These are phyloP conservation scores for Phytophthora fragariaefolia DNA, from an alignment of 352 stramenopile species.

Conservation along the genomic window DNA sequence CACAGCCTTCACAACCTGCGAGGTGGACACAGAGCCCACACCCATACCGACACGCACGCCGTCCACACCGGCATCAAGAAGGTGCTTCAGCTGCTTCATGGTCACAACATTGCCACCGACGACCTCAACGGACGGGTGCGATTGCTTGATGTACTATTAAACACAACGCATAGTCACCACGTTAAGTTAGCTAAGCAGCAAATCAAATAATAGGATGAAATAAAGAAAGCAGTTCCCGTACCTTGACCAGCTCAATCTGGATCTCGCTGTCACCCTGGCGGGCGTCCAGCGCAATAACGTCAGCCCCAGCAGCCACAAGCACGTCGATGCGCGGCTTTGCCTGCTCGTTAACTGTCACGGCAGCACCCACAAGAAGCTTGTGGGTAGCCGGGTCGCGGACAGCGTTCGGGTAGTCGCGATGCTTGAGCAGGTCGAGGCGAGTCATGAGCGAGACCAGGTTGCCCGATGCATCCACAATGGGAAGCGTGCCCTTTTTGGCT, in stretches of 20 bases:
- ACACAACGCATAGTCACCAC: not conserved
- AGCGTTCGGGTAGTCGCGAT: constrained; percentile 95
- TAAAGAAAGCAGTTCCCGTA: not conserved
- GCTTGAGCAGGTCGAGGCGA: constrained; percentile 96
- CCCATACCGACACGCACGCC: constrained; percentile 99
- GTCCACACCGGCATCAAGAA: constrained; percentile 98
- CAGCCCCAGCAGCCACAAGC: constrained; percentile 93
- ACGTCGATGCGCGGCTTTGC: constrained; percentile 90
- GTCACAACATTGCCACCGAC: constrained; percentile 99
- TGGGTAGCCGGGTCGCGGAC: constrained; percentile 94
- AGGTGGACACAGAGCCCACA: constrained; percentile 99
- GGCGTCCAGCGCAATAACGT: constrained; percentile 98
- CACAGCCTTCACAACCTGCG: constrained; percentile 98
- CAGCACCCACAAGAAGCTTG: constrained; percentile 95
- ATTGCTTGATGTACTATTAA: constrained; percentile 91
- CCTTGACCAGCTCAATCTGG: constrained; percentile 75
- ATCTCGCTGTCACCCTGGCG: constrained; percentile 96
- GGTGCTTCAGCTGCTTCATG: constrained; percentile 93
- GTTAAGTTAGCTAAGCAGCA: constrained; percentile 2
- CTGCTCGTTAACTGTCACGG: constrained; percentile 95
- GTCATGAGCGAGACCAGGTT: constrained; percentile 98
- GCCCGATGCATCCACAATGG: constrained; percentile 96
- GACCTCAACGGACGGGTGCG: constrained; percentile 92
- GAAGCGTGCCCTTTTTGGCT: constrained; percentile 98
- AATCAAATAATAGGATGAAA: too few relatives aligned